Base-by-base conservation (phyloP, 306 rosid species). In the Arachis hypogaea region DNA sequence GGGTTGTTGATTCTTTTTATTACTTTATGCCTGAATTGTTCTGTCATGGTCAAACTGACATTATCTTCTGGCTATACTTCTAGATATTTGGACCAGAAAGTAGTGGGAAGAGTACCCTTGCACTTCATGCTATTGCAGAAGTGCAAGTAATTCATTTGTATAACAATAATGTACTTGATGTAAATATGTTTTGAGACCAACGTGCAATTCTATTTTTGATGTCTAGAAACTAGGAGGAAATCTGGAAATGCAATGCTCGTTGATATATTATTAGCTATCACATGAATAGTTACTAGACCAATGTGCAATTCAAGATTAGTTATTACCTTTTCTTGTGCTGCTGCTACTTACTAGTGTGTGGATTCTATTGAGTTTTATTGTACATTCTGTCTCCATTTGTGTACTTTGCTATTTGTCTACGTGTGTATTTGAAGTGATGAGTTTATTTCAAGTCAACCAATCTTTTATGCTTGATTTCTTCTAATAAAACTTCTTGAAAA, bases 51-150 rank as follows among this genome's bases (percentile, higher is more conserved):
- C 71, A 41, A 50, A 33, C 58, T 74, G 75, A 77, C 52, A 49
- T 28, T 73, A 44, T 79, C 54, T 63, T 56, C 71, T 72, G 38
- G 72, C 36, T 72, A 41, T 65, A 22, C 68, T 77, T 80, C 47
- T 78, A 94, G 99, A 94, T 94, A 81, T 94, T 69, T 84, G 99
- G 97, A 72, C 99, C 95, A 50, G 99, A 94, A 83, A 94, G 99
- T 85, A 92, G 99, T 85, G 97, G 99, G 70, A 94, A 94, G 84
- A 94, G 97, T 75, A 94, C 97, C 77, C 60, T 94, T 67, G 99
- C 99, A 63, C 94, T 94, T 74, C 99, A 94, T 83, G 99, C 97
- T 67, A 94, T 94, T 69, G 97, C 97, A 40, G 97, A 94, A 85
- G 96, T 94, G 72, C 99, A 94, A 91, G 96, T 94, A 82, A 38